Evolutionary conservation across 2,329 filamentous ascomycete species (phyloP).

Genomic region (Didymella pomorum): DNA sequence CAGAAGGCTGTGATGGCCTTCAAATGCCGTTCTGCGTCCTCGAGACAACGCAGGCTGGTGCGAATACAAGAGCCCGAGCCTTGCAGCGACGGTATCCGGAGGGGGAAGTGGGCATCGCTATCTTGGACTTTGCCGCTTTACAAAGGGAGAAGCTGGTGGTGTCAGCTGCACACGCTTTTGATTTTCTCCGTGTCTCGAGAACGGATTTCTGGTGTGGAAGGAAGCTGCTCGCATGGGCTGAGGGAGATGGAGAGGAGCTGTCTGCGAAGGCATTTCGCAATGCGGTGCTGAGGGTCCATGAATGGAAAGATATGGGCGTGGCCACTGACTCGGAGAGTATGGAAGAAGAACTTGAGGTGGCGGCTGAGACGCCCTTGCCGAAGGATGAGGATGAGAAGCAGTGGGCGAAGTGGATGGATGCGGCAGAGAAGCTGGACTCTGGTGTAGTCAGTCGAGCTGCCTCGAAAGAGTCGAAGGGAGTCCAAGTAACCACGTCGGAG

Average conservation of each 20-base stretch:
- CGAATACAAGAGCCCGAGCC: neutral
- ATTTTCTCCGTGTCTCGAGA: neutral
- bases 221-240: constrained; percentile 1
- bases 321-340: neutral
- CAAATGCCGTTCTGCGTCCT: constrained; percentile 2
- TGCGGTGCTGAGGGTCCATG: neutral
- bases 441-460: neutral
- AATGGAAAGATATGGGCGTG: neutral
- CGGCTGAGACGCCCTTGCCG: neutral
- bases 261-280: neutral
- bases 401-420: neutral
- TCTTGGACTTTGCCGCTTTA: neutral
- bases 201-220: neutral
- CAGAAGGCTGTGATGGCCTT: neutral
- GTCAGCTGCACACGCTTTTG: neutral
- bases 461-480: neutral
- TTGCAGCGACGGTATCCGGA: neutral
- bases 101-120: neutral
- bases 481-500: too few species aligned
- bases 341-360: neutral
- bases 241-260: neutral
- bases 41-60: neutral
- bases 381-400: neutral
- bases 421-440: neutral
- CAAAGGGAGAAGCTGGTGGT: neutral